Base-by-base conservation (phyloP, 805 yeast species). In the Candida palmyrensis region DNA sequence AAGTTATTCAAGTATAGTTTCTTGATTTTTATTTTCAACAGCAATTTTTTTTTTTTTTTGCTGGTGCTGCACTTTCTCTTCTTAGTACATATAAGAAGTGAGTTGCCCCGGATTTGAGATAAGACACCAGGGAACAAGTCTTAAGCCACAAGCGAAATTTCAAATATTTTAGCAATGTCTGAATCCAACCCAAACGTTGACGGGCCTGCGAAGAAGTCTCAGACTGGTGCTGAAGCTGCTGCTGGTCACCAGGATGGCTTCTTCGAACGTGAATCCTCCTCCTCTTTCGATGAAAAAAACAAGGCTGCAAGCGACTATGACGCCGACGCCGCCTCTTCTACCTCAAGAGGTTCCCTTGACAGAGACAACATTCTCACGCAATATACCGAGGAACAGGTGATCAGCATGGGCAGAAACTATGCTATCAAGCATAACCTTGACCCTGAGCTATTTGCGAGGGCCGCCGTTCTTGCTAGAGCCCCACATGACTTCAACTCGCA, bases 341-440 rank as follows among this genome's bases (percentile, higher is more conserved):
- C n/a, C 12, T 11, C 20, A 14, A 44, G 48, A 55, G 57, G 55
- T 54, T 11, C 11, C 11, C 57, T 51, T 3, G 59, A 49, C 32
- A 41, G 24, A 18, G 64, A 57, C 18, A 78, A 78, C 44, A 69
- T 77, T 33, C 55, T 78, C 36, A 53, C 73, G 2, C 77, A 75
- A 48, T 79, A 79, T 45, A 55, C 77, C 12, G 79, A 76, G 41
- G 71, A 70, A 17, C 82, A 79, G 48, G 82, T 75, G 5, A 75
- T 74, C 75, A 71, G 68, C 39, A 79, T 79, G 84, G 86, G 86
- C 25, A 64, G 82, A 43, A 70, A 71, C 38, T 80, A 79, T 54
- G 85, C 86, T 14, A 40, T 56, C 20, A 73, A 73, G 44, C 63
- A 78, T 43, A 68, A 62, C 7, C 48, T 80, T 47, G 82, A 77